Evolutionary conservation across 352 stramenopile genomes (phyloP).

Genomic region (Phytophthora cactorum): DNA sequence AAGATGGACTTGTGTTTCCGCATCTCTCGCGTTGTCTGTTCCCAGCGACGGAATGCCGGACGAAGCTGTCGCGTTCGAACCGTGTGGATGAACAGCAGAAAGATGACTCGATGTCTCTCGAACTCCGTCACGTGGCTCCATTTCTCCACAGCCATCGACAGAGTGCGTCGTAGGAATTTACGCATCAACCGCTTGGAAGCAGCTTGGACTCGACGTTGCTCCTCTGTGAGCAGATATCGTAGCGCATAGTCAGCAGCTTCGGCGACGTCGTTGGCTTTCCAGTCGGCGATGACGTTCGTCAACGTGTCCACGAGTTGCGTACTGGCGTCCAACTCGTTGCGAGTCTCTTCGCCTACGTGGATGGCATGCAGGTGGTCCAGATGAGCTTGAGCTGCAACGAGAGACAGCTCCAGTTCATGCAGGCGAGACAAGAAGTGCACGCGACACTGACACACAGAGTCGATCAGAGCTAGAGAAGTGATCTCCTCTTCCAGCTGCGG

Average conservation of each 20-base stretch:
- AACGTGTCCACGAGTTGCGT: constrained; percentile 54
- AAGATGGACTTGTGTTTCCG: constrained; percentile 53
- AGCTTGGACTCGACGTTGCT: constrained; percentile 56
- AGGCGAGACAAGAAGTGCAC: constrained; percentile 54
- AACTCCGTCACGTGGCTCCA: constrained; percentile 54
- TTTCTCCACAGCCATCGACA: constrained; percentile 49
- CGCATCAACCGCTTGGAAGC: constrained; percentile 53
- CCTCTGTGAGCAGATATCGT: constrained; percentile 58
- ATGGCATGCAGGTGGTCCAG: constrained; percentile 50
- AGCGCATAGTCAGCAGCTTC: constrained; percentile 68
- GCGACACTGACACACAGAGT: constrained; percentile 45
- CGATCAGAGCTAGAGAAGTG: constrained; percentile 45
- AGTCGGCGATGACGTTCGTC: constrained; percentile 40
- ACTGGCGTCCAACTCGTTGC: constrained; percentile 68
- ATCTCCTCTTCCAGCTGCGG: constrained; percentile 32
- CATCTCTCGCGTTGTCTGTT: constrained; percentile 45
- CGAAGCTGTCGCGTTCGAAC: constrained; percentile 56
- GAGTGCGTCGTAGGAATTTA: constrained; percentile 48
- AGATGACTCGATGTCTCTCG: constrained; percentile 51
- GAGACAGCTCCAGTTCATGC: constrained; percentile 54
- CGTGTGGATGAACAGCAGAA: constrained; percentile 52
- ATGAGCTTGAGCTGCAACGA: constrained; percentile 32
- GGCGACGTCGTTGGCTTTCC: constrained; percentile 53
- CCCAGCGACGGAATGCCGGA: constrained; percentile 68
- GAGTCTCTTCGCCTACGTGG: constrained; percentile 71